Evolutionary conservation across 345 rosid species (phyloP).

Genomic region (Eucalyptus marginata): DNA sequence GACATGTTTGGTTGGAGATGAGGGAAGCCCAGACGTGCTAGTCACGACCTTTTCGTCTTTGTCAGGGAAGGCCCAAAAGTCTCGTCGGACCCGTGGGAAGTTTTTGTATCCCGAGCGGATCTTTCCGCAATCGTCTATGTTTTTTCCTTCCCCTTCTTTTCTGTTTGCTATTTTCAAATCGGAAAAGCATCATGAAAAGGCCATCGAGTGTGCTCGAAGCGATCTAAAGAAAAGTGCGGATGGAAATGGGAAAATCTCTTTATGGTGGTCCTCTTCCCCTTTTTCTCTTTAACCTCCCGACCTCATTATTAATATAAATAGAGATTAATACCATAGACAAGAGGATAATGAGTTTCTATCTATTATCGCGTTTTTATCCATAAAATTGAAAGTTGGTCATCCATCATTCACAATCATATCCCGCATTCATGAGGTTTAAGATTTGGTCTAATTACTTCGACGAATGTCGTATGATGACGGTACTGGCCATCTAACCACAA

Average conservation of each 20-base stretch:
- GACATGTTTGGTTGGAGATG: background rate
- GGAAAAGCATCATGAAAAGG: background rate
- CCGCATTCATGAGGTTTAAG: fast-evolving
- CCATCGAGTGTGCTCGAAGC: background rate
- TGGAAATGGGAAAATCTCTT: background rate
- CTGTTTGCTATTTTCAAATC: background rate
- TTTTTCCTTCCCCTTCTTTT: background rate
- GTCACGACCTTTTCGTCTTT: background rate
- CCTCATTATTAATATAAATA: background rate
- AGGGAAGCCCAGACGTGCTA: background rate
- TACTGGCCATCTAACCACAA: background rate
- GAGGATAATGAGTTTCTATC: background rate
- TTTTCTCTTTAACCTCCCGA: background rate
- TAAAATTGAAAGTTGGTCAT: background rate
- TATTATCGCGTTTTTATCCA: background rate
- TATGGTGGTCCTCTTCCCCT: background rate
- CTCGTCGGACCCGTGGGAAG: background rate
- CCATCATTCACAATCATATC: fast-evolving
- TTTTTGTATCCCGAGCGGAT: background rate
- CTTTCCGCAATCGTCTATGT: background rate
- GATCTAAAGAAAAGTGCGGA: background rate
- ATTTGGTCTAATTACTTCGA: background rate
- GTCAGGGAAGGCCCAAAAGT: background rate
- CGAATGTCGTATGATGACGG: fast-evolving
- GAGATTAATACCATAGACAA: background rate